These are phyloP conservation scores for Jaapia argillacea DNA, from an alignment of 768 basidiomycete genomes.

Conservation along the genomic window DNA sequence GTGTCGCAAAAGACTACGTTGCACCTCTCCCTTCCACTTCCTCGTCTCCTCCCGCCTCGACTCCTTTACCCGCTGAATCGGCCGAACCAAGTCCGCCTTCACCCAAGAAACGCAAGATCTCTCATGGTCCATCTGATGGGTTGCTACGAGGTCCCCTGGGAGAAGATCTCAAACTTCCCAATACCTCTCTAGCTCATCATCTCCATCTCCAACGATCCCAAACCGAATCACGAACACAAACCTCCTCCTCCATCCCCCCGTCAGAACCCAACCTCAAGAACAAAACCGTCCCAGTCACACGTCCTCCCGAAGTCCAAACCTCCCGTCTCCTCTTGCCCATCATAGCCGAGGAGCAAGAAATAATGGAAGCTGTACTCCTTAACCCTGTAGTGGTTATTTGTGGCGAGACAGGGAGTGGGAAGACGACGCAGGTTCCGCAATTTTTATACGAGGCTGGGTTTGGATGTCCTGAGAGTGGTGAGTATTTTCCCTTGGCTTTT, in stretches of 20 bases:
- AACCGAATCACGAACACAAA: slow-evolving; percentile 6
- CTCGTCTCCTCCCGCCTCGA: not conserved
- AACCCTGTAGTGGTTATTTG: slow-evolving; percentile 83
- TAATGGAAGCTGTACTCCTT: slow-evolving; percentile 85
- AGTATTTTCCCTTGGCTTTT: slow-evolving; percentile 11
- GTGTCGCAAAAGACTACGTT: slow-evolving; percentile 32
- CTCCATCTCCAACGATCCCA: slow-evolving; percentile 15
- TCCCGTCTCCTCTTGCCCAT: slow-evolving; percentile 78
- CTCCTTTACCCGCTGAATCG: not conserved
- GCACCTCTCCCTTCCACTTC: slow-evolving; percentile 11
- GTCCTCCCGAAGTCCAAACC: slow-evolving; percentile 66
- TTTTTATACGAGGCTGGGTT: slow-evolving; percentile 98
- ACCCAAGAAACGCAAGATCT: slow-evolving; percentile 40
- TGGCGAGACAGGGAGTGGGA: slow-evolving; percentile 96
- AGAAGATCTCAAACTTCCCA: slow-evolving; percentile 54
- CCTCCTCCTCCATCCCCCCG: slow-evolving; percentile 6
- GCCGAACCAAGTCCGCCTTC: slow-evolving; percentile 7
- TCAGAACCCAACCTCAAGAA: slow-evolving; percentile 1
- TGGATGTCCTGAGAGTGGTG: slow-evolving; percentile 75
- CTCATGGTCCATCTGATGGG: slow-evolving; percentile 18
- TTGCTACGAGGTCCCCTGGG: slow-evolving; percentile 74
- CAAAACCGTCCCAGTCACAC: slow-evolving; percentile 44
- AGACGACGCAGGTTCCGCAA: slow-evolving; percentile 97
- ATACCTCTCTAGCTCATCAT: slow-evolving; percentile 52
- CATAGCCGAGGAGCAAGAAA: slow-evolving; percentile 85